Conservation (phyloP, 176 grass and related monocot species). For the Carex myosuroides region DNA sequence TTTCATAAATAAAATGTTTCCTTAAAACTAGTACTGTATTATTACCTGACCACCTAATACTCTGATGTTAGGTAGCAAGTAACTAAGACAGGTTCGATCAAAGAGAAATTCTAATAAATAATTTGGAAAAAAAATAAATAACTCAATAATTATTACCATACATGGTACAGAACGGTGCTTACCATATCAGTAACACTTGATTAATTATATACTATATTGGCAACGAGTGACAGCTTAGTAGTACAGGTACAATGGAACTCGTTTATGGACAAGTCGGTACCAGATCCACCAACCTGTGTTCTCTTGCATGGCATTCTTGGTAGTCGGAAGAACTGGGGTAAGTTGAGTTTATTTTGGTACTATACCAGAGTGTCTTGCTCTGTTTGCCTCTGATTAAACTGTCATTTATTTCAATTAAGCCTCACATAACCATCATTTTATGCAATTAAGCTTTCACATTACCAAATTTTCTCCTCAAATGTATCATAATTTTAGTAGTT, state of each 20-base stretch:
- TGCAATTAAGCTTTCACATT: not conserved
- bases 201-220: constrained; percentile 4
- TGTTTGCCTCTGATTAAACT: not conserved
- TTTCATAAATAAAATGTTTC: not conserved
- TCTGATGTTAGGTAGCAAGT: not conserved
- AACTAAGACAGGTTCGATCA: not conserved
- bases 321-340: constrained; percentile 95
- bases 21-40: not conserved
- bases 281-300: constrained; percentile 96
- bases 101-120: not conserved
- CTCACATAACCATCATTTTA: constrained; percentile 3
- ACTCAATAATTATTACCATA: not conserved
- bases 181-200: constrained; percentile 1
- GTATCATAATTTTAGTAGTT: not conserved
- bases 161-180: not conserved
- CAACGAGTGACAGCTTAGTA: not conserved
- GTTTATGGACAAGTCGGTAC: constrained; percentile 91
- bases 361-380: not conserved
- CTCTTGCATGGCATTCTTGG: constrained; percentile 97
- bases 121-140: not conserved
- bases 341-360: constrained; percentile 16
- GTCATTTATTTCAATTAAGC: not conserved
- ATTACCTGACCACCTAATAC: not conserved
- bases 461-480: not conserved
- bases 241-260: constrained; percentile 87